Evolutionary conservation across 176 grass and related monocot genomes (phyloP).

Genomic region (Panicum miliaceum): DNA sequence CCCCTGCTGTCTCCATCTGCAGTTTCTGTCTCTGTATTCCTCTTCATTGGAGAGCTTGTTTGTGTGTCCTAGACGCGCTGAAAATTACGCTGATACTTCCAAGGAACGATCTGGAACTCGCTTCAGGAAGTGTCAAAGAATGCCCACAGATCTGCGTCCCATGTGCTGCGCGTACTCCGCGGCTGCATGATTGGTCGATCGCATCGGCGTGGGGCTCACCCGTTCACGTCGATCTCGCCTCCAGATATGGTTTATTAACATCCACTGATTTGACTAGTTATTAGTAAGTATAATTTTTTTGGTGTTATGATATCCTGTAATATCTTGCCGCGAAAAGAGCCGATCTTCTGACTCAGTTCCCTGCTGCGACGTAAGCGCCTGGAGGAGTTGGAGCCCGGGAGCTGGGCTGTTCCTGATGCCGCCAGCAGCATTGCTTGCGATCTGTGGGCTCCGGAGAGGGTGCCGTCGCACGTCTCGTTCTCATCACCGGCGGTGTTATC

Average conservation of each 20-base stretch:
- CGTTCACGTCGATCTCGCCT: neutral
- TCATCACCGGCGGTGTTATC: neutral
- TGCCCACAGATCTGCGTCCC: neutral
- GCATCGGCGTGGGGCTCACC: conserved; percentile 16
- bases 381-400: neutral
- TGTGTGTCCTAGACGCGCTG: neutral
- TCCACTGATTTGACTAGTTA: neutral
- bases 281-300: neutral
- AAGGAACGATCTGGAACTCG: conserved; percentile 20
- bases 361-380: neutral
- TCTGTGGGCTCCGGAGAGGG: neutral
- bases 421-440: neutral
- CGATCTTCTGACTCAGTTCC: neutral
- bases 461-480: neutral
- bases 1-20: neutral
- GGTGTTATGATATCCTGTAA: neutral
- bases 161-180: neutral
- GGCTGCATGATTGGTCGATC: conserved; percentile 15
- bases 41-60: neutral
- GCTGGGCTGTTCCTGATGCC: neutral
- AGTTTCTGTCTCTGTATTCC: neutral
- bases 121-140: neutral
- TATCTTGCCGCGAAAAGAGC: neutral
- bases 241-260: neutral
- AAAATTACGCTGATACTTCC: neutral